Percentiles rank a stretch among this genome's conserved stretches.
These are phyloP conservation scores for Lodderomyces elongisporus DNA, from an alignment of 1,139 yeast genomes.

Conservation along the genomic window DNA sequence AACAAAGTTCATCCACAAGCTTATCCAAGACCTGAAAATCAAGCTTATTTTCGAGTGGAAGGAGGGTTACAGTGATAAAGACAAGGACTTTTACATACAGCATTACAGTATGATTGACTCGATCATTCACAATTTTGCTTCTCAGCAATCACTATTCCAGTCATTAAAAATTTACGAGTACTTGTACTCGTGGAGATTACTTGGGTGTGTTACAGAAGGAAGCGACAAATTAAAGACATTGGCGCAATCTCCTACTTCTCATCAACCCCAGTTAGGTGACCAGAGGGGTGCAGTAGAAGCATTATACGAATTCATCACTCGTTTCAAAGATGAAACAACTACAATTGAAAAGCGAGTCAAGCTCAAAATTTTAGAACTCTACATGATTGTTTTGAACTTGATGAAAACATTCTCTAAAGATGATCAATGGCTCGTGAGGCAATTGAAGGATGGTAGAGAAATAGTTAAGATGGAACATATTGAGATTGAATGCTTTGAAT, in stretches of 20 bases:
- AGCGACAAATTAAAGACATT: too few relatives aligned
- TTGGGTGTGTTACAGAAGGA: constrained; percentile 18
- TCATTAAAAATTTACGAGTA: constrained; percentile 49
- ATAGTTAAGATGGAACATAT: constrained; percentile 29
- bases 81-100: constrained; percentile 17
- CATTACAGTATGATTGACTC: constrained; percentile 35
- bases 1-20: constrained; percentile 21
- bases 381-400: constrained; percentile 46
- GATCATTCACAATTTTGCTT: constrained; percentile 37
- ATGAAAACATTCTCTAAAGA: constrained; percentile 43
- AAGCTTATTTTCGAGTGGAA: constrained; percentile 19
- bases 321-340: constrained; percentile 20
- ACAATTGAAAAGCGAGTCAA: constrained; percentile 28
- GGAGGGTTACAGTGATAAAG: constrained; percentile 5
- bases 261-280: constrained; percentile 24
- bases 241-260: too few relatives aligned
- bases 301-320: constrained; percentile 47
- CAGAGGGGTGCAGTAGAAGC: constrained; percentile 55
- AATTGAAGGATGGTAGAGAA: constrained; percentile 16
- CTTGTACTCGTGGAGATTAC: constrained; percentile 51
- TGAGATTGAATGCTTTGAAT: constrained; percentile 28
- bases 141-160: constrained; percentile 27
- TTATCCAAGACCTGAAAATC: constrained; percentile 20
- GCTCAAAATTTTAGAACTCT: constrained; percentile 38
- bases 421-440: constrained; percentile 52